Percentiles rank a stretch among this genome's conserved stretches.
Conservation (phyloP, 768 basidiomycete genomes). For the Pleurotus tuber-regium region DNA sequence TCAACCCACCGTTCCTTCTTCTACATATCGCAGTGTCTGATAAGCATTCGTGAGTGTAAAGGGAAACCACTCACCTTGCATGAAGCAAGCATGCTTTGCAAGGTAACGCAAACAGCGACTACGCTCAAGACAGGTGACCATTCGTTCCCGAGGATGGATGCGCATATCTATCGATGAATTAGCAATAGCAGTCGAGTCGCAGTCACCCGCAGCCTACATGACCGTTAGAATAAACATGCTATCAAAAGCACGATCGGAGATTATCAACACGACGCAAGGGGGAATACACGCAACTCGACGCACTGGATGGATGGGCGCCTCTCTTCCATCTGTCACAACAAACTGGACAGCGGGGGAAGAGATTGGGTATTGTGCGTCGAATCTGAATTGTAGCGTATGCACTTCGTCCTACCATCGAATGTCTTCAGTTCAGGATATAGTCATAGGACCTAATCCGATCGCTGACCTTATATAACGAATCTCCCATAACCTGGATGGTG, state of each 20-base stretch:
- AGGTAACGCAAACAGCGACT: conserved; percentile 75
- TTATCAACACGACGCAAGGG: conserved; percentile 11
- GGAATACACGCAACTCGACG: conserved; percentile 23
- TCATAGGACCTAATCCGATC: neutral
- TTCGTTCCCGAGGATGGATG: conserved; percentile 84
- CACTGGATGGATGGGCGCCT: conserved; percentile 81
- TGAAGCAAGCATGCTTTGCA: conserved; percentile 91
- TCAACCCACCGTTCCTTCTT: conserved; percentile 64
- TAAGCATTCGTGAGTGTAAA: neutral
- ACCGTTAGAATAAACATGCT: conserved; percentile 89
- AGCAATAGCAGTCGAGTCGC: conserved; percentile 9
- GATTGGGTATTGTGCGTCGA: conserved; percentile 81
- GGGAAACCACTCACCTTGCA: conserved; percentile 61
- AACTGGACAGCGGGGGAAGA: conserved; percentile 88
- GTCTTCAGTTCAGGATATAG: neutral
- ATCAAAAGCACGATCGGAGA: conserved; percentile 9
- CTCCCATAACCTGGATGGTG: conserved; percentile 80
- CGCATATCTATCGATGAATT: conserved; percentile 63
- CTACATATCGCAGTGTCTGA: conserved; percentile 17
- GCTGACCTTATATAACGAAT: conserved; percentile 70
- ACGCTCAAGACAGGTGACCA: conserved; percentile 91
- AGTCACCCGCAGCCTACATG: conserved; percentile 49
- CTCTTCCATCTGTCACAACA: conserved; percentile 58
- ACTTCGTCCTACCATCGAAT: conserved; percentile 57
- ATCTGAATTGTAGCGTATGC: conserved; percentile 78